phyloP scores from a whole-genome alignment of 2,329 filamentous ascomycete genomes.

The Juglanconis sp. region DNA sequence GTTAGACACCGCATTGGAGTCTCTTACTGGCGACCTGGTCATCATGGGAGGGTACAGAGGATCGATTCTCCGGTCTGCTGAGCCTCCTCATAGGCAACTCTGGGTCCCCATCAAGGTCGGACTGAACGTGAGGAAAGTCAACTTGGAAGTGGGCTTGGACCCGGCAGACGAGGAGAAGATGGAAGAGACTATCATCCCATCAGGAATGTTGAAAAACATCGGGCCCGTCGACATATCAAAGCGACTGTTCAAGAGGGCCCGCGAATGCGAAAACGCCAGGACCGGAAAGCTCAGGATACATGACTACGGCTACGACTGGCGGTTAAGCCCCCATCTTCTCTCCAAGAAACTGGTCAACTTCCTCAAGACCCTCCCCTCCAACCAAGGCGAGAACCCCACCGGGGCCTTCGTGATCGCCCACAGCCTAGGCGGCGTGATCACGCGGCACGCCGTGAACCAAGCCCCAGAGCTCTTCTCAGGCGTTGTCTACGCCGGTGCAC shows the following conservation, averaged over 20 bases:
- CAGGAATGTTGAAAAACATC: slow-evolving; percentile 86
- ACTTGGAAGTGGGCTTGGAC: slow-evolving; percentile 81
- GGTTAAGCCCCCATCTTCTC: slow-evolving; percentile 75
- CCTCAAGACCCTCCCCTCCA: slow-evolving; percentile 71
- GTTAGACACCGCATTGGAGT: slow-evolving; percentile 57
- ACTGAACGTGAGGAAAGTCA: slow-evolving; percentile 84
- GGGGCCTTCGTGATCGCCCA: slow-evolving; percentile 84
- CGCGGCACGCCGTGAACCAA: slow-evolving; percentile 81
- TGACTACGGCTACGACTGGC: slow-evolving; percentile 95
- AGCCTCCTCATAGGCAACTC: slow-evolving; percentile 77
- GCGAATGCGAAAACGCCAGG: slow-evolving; percentile 69
- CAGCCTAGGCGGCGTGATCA: slow-evolving; percentile 83
- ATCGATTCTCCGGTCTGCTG: slow-evolving; percentile 80
- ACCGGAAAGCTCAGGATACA: slow-evolving; percentile 73
- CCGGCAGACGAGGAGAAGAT: slow-evolving; percentile 80
- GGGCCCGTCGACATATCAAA: slow-evolving; percentile 88
- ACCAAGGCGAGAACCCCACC: slow-evolving; percentile 51
- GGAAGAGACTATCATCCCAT: slow-evolving; percentile 78
- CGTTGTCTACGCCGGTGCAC: slow-evolving; percentile 80
- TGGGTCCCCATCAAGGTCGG: slow-evolving; percentile 96
- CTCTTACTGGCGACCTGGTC: slow-evolving; percentile 79
- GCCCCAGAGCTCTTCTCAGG: slow-evolving; percentile 82
- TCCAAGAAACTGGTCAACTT: slow-evolving; percentile 71
- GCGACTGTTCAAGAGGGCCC: slow-evolving; percentile 74
- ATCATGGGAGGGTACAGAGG: slow-evolving; percentile 88